Percentiles rank a stretch among this genome's conserved stretches.
Conservation (phyloP, 1,139 yeast species). For the Lodderomyces parapsilosis region DNA sequence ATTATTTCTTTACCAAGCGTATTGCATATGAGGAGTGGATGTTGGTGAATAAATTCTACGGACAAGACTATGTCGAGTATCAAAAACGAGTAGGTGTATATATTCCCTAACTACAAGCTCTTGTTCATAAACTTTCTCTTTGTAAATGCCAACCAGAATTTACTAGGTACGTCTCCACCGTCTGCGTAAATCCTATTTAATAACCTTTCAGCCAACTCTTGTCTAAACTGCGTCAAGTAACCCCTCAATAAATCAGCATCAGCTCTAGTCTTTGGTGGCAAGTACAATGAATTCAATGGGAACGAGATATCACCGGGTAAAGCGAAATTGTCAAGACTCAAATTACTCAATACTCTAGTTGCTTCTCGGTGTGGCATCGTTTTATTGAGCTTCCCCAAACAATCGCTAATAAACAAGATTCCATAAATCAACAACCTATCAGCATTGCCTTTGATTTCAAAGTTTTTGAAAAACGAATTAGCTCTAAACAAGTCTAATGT, state of each 20-base stretch:
- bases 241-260: slow-evolving; percentile 79
- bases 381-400: slow-evolving; percentile 61
- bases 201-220: slow-evolving; percentile 82
- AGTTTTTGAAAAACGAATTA: slow-evolving; percentile 92
- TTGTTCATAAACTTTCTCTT: slow-evolving; percentile 95
- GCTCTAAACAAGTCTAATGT: slow-evolving; percentile 89
- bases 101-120: slow-evolving; percentile 45
- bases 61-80: slow-evolving; percentile 29
- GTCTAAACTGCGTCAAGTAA: slow-evolving; percentile 90
- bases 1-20: slow-evolving; percentile 31
- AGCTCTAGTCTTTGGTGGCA: slow-evolving; percentile 68
- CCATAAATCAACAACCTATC: slow-evolving; percentile 96
- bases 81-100: slow-evolving; percentile 24
- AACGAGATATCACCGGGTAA: slow-evolving; percentile 96
- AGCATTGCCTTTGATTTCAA: slow-evolving; percentile 94
- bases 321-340: slow-evolving; percentile 83
- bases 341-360: slow-evolving; percentile 67
- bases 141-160: slow-evolving; percentile 94
- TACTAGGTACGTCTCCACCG: slow-evolving; percentile 55
- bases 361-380: slow-evolving; percentile 62
- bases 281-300: slow-evolving; percentile 83
- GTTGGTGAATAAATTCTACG: slow-evolving; percentile 27
- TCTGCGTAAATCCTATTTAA: slow-evolving; percentile 69
- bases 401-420: slow-evolving; percentile 84
- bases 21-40: slow-evolving; percentile 39